These are phyloP conservation scores for Gastrolobium bilobum DNA, from an alignment of 306 rosid genomes.

Conservation along the genomic window DNA sequence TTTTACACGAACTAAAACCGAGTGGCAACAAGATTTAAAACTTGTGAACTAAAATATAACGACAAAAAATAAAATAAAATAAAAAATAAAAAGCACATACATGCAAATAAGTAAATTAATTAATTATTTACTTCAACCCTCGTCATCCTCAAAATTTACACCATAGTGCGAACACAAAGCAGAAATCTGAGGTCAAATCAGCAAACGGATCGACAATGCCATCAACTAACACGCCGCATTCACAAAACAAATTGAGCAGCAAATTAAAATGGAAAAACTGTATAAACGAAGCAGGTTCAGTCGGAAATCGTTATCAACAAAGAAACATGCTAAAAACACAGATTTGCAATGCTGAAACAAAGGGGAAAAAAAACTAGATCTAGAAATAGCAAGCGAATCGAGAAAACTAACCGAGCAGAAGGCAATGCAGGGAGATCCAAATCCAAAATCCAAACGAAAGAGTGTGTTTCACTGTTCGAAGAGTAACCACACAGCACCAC, in stretches of 20 bases:
- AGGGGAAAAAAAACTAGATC: constrained; percentile 51
- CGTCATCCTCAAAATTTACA: background rate
- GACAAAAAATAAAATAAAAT: background rate
- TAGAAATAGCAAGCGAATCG: constrained; percentile 19
- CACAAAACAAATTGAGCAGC: constrained; percentile 11
- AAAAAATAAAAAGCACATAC: background rate
- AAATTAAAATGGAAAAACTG: background rate
- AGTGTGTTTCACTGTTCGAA: background rate
- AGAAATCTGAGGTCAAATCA: background rate
- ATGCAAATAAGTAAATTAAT: background rate
- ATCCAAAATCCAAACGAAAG: background rate
- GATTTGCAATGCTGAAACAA: constrained; percentile 3
- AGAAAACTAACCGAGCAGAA: constrained; percentile 44
- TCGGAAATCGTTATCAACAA: background rate
- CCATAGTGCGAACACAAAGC: background rate
- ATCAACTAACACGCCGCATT: background rate
- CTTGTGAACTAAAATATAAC: background rate
- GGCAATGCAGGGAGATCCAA: constrained; percentile 47
- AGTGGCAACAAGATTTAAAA: background rate
- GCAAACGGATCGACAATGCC: constrained; percentile 3
- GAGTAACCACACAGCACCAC: constrained; percentile 1
- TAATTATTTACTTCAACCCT: background rate
- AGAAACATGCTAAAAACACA: background rate
- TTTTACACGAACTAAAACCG: constrained; percentile 39
- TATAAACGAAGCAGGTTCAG: background rate